Evolutionary conservation across 1,284 basidiomycete species (phyloP), one percentile per base, ranked within the genome.

Genomic region (Boletellus sp.): DNA sequence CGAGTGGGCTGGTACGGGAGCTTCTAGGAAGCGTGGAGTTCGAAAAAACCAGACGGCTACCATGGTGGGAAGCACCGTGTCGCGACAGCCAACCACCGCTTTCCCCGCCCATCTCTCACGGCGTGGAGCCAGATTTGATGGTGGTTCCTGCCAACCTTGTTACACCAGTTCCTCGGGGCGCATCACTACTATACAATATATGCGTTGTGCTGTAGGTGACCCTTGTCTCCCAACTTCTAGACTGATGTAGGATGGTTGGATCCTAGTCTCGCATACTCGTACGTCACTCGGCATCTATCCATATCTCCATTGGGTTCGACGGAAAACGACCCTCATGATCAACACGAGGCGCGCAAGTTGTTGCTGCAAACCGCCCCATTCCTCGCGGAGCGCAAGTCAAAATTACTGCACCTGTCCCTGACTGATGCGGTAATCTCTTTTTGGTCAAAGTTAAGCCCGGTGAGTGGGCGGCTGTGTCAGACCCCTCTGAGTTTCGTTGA

Each of bases 201-300:
- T 78, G 75, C 39, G 79, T 81, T 3, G 66, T 88, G n/a, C 74
- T 79, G 89, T 89, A 63, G 51, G 86, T 73, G 5, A 26, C 12
- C 12, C 13, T 47, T 49, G 19, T 44, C 36, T 15, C 16, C 18
- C 28, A 1, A 8, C 13, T 41, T n/a, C 35, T 19, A n/a, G 33
- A 22, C 51, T 52, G 36, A 52, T 32, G 18, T 26, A 50, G 26
- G 35, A 45, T 5, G 30, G 47, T 47, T 16, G 22, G 40, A 39
- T 22, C 45, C 28, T 50, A 89, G 87, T 50, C 71, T 89, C 44
- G 77, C 81, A 13, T 91, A 91, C 60, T 73, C 80, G 3, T 88
- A 83, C 59, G 69, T 73, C 16, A 81, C 81, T 24, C 82, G 88
- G 8, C 76, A 76, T 58, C 67, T 90, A 33, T 76, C 77, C 8